Evolutionary conservation across 208 protist genomes (phyloP), one percentile per base, ranked within the genome.

Genomic region (Kentomonas sorsogonicus): DNA sequence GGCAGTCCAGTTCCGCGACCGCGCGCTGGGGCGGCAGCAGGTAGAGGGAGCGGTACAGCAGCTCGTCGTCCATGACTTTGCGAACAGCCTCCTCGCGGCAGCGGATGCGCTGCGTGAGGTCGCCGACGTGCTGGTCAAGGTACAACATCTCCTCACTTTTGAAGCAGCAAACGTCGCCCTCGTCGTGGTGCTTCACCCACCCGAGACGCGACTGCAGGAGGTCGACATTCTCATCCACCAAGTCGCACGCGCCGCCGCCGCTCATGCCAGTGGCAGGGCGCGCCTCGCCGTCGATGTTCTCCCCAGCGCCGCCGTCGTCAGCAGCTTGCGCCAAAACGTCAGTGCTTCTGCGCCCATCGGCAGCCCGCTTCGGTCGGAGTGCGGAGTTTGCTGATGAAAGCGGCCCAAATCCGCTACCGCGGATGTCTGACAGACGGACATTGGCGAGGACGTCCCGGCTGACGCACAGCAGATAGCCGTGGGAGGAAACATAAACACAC

Each of bases 1-100:
- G 72, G 53, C 79, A 90, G 69, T 95, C 88, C 41, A 95, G 59
- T 65, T 87, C 73, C 10, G 83, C 83, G 18, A 90, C 36, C 22
- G 59, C 60, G 7, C 63, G 72, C 3, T 64, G 67, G 16, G 76
- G 67, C 0, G 77, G 72, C 50, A 92, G 68, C 18, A 95, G 46
- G 44, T 76, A 72, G 1, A 84, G 73, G 5, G 82, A 86, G 59
- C 63, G 61, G 46, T 72, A 74, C 22, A 92, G 62, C 33, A 95
- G 72, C 16, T 54, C 45, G 11, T 73, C 71, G 44, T 95, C 88
- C 27, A 92, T 43, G 33, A 60, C 61, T 23, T 73, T 63, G 16
- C 74, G 79, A 41, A 91, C 56, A 51, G 78, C 74, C 6, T 66
- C 63, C 64, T 95, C 88, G 7, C 84, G 77, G 50, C 72, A 65